Evolutionary conservation across 106 monocot genomes (phyloP), one percentile per base, ranked within the genome.

Genomic region (Acorus gramineus): DNA sequence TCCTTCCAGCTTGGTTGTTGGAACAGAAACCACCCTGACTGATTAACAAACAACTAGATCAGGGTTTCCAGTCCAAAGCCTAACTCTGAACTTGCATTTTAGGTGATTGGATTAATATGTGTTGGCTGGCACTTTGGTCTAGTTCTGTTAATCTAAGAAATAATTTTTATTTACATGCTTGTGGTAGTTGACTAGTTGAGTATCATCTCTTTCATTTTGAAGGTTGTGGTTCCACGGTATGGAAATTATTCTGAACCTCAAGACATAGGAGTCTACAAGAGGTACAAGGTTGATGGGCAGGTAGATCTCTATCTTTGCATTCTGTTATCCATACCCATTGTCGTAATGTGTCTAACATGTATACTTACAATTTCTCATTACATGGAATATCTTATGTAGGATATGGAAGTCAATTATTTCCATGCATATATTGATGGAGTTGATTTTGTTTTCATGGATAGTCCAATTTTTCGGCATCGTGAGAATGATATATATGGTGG

Each of bases 191-290:
- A 28, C 28, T 28, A 28, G 28, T 28, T 28, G 28, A 28, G 28
- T 28, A 28, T 28, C 28, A 28, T 28, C 28, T 28, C 28, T 28
- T 57, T 60, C 61, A 69, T 56, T 42, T 63, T 60, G 57, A 64
- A 93, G 93, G 89, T 93, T 75, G 86, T 89, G 47, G 74, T 66
- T 65, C 93, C 93, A 61, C 81, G 57, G 44, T 93, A 93, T 81
- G 83, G 75, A 4, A 60, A 93, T 44, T 89, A 93, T 75, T 12
- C 74, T 73, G 93, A 86, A 73, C 59, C 79, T 44, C 67, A 79
- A 56, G 69, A 84, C 46, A 50, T 70, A 13, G 93, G 89, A 64
- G 67, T 74, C 6, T 69, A 64, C 44, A 89, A 54, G 67, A 60
- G 73, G 49, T 93, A 89, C 80, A 86, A 77, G 55, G 81, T 81